Percentiles rank a stretch among this genome's conserved stretches.
phyloP scores from a whole-genome alignment of 1,284 basidiomycete genomes.

The Kwoniella shivajii region DNA sequence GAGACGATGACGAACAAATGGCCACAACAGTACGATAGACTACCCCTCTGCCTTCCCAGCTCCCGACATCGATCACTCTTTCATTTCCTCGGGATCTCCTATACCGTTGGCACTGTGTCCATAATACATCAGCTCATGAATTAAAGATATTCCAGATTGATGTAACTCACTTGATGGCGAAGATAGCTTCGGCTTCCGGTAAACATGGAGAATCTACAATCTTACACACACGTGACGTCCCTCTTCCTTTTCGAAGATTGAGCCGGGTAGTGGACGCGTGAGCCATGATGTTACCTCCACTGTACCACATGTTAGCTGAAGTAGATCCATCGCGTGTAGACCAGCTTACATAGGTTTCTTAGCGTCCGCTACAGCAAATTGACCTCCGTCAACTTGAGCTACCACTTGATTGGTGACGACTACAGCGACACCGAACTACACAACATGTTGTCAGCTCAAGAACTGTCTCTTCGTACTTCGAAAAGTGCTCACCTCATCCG shows the following conservation, averaged over 20 bases:
- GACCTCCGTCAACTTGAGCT: conserved; percentile 91
- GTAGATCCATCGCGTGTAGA: no score
- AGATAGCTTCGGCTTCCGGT: conserved; percentile 94
- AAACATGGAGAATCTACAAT: conserved; percentile 98
- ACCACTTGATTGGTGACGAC: conserved; percentile 99
- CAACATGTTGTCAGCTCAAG: conserved; percentile 1
- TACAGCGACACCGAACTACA: conserved; percentile 92
- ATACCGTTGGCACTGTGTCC: conserved; percentile 67
- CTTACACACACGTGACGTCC: conserved; percentile 90
- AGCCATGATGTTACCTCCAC: conserved; percentile 90
- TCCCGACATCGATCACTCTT: conserved; percentile 44
- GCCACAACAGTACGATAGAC: background rate
- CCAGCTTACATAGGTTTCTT: conserved; percentile 82
- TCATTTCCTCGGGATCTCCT: conserved; percentile 83
- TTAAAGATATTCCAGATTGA: background rate
- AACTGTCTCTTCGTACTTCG: background rate
- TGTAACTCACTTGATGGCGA: conserved; percentile 73
- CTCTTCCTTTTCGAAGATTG: conserved; percentile 90
- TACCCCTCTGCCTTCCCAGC: background rate
- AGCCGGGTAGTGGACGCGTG: conserved; percentile 94
- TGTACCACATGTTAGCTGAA: conserved; percentile 26
- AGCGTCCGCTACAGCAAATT: conserved; percentile 78
- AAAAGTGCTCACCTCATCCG: conserved; percentile 75
- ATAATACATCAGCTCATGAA: conserved; percentile 14
- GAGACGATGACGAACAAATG: background rate